Base-by-base conservation (phyloP, 2,329 filamentous ascomycete species). In the Cercospora janseana region DNA sequence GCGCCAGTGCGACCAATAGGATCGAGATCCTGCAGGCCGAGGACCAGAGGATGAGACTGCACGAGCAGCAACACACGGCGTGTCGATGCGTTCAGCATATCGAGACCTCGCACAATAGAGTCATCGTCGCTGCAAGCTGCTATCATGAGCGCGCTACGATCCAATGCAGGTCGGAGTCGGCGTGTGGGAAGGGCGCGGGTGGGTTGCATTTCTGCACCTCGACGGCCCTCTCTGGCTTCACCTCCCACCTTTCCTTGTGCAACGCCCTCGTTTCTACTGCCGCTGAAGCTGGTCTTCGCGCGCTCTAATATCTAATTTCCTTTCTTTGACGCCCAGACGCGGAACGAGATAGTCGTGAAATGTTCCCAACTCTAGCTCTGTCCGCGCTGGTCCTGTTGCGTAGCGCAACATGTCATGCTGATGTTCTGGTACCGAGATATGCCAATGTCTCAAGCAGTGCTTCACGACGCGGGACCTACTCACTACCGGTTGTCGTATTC, bases 211-310 rank as follows among this genome's bases (percentile, higher is more conserved):
- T 41, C 37, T 27, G 16, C 12, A 8, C 5, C 29, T 38, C 42
- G n/a, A n/a, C n/a, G n/a, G 32, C 41, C 18, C 23, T 21, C 42
- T 26, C 43, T 28, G 26, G 26, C 45, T 46, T 37, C 47, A 28
- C 45, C 29, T 46, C 31, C 40, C 28, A 38, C 52, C 53, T 52
- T 44, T 31, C 37, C 55, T 46, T 44, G 47, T 51, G 29, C 40
- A 29, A 27, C 52, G 18, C 31, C 43, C 37, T 29, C 31, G 46
- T 52, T 41, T 45, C 46, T 50, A 47, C 54, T 53, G 31, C 46
- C 49, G 48, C 53, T 53, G 60, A 57, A 63, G 60, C 60, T 57
- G 60, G 60, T 57, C 61, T 63, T 61, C 60, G 40, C 52, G 46
- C 43, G 45, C 32, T 44, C 37, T 58, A 56, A 58, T 57, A 42